Percentiles rank a stretch among this genome's conserved stretches.
Evolutionary conservation across 2,329 filamentous ascomycete genomes (phyloP).

Genomic region (Fusarium nematophilum): DNA sequence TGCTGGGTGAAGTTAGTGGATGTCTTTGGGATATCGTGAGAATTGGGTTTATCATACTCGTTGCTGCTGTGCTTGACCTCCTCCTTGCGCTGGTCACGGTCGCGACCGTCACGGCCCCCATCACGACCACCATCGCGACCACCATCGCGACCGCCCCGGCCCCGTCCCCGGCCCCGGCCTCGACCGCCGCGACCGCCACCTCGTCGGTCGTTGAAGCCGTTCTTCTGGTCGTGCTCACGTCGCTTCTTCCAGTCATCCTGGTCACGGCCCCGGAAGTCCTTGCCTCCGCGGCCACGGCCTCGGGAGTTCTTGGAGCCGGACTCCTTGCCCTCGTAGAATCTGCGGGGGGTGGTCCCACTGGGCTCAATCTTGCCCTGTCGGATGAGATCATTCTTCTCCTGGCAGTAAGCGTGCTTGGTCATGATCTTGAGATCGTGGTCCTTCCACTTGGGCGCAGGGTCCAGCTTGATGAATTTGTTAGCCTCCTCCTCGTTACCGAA

Average conservation of each 20-base stretch:
- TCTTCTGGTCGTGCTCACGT: slow-evolving; percentile 70
- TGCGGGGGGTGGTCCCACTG: slow-evolving; percentile 55
- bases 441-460: slow-evolving; percentile 87
- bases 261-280: slow-evolving; percentile 56
- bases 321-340: slow-evolving; percentile 63
- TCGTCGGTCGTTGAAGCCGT: slow-evolving; percentile 64
- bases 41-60: slow-evolving; percentile 35
- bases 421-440: slow-evolving; percentile 82
- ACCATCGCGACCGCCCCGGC: slow-evolving; percentile 55
- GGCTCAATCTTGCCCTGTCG: slow-evolving; percentile 75
- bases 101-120: slow-evolving; percentile 53
- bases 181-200: slow-evolving; percentile 56
- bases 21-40: not conserved
- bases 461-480: slow-evolving; percentile 81
- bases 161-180: slow-evolving; percentile 57
- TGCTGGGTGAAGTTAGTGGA: slow-evolving; percentile 33
- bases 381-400: slow-evolving; percentile 80
- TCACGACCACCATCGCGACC: slow-evolving; percentile 55
- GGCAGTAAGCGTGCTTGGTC: slow-evolving; percentile 88
- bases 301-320: slow-evolving; percentile 52
- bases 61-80: slow-evolving; percentile 43
- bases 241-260: slow-evolving; percentile 73
- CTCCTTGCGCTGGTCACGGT: slow-evolving; percentile 48
- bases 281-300: slow-evolving; percentile 51
- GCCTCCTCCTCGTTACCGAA: slow-evolving; percentile 84